Evolutionary conservation across 1,284 basidiomycete species (phyloP).

Genomic region (Volvariella volvacea): DNA sequence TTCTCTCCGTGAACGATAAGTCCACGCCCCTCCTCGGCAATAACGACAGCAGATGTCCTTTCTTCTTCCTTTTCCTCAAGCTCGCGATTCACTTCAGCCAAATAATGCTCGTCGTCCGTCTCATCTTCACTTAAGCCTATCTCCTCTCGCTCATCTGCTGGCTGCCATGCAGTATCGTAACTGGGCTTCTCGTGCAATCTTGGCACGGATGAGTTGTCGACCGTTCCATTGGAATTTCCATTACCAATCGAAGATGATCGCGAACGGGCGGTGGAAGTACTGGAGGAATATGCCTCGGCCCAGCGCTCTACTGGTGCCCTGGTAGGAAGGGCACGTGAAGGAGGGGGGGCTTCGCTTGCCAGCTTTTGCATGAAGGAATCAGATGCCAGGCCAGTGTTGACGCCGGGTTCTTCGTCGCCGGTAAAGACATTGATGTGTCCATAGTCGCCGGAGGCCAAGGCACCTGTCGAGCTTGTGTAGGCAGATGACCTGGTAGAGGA

Average conservation of each 20-base stretch:
- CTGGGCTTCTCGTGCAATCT: constrained; percentile 56
- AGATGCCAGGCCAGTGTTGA: constrained; percentile 43
- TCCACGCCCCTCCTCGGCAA: constrained; percentile 77
- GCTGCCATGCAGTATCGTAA: constrained; percentile 69
- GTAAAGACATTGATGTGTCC: constrained; percentile 59
- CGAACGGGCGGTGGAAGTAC: constrained; percentile 41
- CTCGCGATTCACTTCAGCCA: constrained; percentile 4
- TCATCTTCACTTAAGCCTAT: constrained; percentile 65
- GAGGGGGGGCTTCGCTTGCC: constrained; percentile 34
- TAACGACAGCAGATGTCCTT: constrained; percentile 65
- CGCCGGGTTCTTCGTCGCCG: constrained; percentile 50
- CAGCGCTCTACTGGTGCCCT: constrained; percentile 52
- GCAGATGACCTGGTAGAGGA: constrained; percentile 73
- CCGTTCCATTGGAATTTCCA: constrained; percentile 32
- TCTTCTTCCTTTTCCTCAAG: constrained; percentile 55
- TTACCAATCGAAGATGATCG: constrained; percentile 61
- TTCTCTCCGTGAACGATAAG: constrained; percentile 70
- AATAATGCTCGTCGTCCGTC: constrained; percentile 16
- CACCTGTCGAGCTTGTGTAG: constrained; percentile 63
- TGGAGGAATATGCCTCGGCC: constrained; percentile 59
- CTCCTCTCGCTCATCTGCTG: constrained; percentile 69
- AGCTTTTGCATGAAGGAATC: constrained; percentile 59
- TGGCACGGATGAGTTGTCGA: constrained; percentile 33
- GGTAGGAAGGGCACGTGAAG: constrained; percentile 31
- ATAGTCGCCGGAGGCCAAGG: constrained; percentile 50